Evolutionary conservation across 257 asterid species (phyloP), one percentile per base, ranked within the genome.

Genomic region (Buddleja alternifolia): DNA sequence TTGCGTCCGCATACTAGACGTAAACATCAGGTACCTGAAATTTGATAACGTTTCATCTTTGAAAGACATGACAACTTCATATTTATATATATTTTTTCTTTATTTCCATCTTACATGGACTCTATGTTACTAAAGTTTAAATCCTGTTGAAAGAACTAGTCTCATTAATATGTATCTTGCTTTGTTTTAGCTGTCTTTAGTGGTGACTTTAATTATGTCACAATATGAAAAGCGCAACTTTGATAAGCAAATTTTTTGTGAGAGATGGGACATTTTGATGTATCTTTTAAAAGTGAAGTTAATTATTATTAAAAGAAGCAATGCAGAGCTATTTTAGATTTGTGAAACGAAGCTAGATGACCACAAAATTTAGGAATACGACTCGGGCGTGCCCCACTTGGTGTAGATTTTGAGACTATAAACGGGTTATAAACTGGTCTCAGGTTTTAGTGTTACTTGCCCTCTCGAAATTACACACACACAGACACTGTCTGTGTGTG

Each of bases 11-110:
- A 36, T 51, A 93, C 99, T 5, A 85, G 86, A 74, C 75, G 92
- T 61, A 93, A 88, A 83, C 99, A 93, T 83, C 99, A 90, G 96
- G 97, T 90, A 66, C 46, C 3, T 58, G 54, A 8, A 72, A 56
- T 23, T 62, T 10, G 42, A 44, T 17, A 7, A 24, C 37, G 10
- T 57, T 76, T 25, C 14, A 36, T 41, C 37, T 34, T 63, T 64
- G 47, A 53, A 53, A 56, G 47, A 40, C n/a, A 66, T 29, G 46
- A 48, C 60, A 70, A 4, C 34, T 29, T 5, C 34, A 29, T 29
- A 20, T 29, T 17, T 34, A n/a, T 4, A 21, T 37, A 36, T 7
- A 34, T 15, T 40, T 44, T 10, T 19, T n/a, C 10, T 44, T 29
- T 63, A 32, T 21, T 11, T 53, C 10, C 44, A 25, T 5, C 63